A percentile compares a stretch with the other conserved stretches of the same genome.
Conservation (phyloP, 2,329 filamentous ascomycete genomes). For the Phoma herbarum region DNA sequence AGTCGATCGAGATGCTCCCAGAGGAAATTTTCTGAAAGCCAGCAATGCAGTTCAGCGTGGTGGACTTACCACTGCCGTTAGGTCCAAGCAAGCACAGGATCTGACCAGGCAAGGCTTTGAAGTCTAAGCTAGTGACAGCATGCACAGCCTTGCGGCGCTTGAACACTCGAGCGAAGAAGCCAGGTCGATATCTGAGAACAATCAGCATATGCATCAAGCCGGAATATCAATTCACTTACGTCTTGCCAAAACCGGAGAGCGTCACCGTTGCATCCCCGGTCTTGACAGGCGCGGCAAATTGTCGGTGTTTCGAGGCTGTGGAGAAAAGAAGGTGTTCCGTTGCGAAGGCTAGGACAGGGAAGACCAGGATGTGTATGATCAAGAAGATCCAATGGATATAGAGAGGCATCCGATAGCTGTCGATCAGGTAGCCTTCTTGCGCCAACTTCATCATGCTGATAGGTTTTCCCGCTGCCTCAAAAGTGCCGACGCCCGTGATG, state of each 20-base stretch:
- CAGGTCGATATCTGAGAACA: constrained; percentile 22
- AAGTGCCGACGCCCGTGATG: constrained; percentile 33
- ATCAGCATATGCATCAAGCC: constrained; percentile 1
- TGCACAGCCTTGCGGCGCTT: constrained; percentile 30
- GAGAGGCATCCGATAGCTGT: constrained; percentile 28
- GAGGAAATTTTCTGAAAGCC: constrained; percentile 35
- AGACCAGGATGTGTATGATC: constrained; percentile 32
- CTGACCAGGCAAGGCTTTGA: constrained; percentile 35
- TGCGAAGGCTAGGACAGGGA: constrained; percentile 33
- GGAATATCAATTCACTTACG: constrained; percentile 15
- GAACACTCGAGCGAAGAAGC: constrained; percentile 30
- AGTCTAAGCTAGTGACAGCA: constrained; percentile 32
- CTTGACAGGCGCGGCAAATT: constrained; percentile 31
- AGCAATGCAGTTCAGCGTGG: constrained; percentile 38
- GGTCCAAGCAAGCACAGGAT: constrained; percentile 41
- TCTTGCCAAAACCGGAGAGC: constrained; percentile 32
- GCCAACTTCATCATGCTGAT: constrained; percentile 26
- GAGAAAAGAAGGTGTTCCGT: constrained; percentile 33
- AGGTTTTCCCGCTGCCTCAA: constrained; percentile 23
- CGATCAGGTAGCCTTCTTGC: background rate
- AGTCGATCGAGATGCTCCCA: constrained; percentile 34
- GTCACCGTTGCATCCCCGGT: constrained; percentile 53
- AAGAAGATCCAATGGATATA: constrained; percentile 36
- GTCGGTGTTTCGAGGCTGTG: constrained; percentile 43
- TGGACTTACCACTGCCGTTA: constrained; percentile 40